Base-by-base conservation (phyloP, 345 rosid genomes). In the Boechera stricta region DNA sequence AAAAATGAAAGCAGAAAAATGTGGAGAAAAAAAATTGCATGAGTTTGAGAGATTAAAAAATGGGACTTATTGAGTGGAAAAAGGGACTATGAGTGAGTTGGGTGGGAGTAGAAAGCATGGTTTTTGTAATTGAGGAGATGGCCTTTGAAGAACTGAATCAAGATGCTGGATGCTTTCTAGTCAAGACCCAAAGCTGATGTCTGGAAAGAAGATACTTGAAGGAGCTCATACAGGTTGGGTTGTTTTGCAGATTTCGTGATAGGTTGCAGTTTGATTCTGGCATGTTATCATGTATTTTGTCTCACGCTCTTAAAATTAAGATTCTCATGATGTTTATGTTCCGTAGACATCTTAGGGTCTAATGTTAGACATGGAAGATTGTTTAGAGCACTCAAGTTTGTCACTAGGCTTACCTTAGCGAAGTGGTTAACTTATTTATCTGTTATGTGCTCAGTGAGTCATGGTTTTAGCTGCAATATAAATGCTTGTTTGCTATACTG, bases 141-240 rank as follows among this genome's bases (percentile, higher is more conserved):
- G 21, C 15, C 5, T 56, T 7, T 56, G 10, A 56, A 56, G 38
- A 31, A 0, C 38, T 6, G 16, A 15, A 56, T 56, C 38, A 31
- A 56, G 61, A 26, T 54, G 60, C 16, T 55, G 61, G 18, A 31
- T 56, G 61, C 61, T 56, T 56, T 31, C 38, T 10, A 56, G 15
- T 4, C 61, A 56, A 56, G 38, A 6, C 39, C 39, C 38, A 31
- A 56, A 56, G 61, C 61, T 39, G 12, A 39, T 39, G 12, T 56
- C 38, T 31, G 38, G 21, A 29, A 39, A 31, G 61, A 56, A 8
- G 21, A 52, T 24, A 54, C 73, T 39, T 68, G 36, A 26, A 68
- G 72, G 36, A 68, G 72, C 48, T 21, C 3, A 38, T 53, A 12
- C 72, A 68, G 72, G 62, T 68, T 54, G 53, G 73, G 73, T 68